Percentiles rank a stretch among this genome's conserved stretches.
These are phyloP conservation scores for Termitomyces heimii DNA, from an alignment of 768 basidiomycete species.

Conservation along the genomic window DNA sequence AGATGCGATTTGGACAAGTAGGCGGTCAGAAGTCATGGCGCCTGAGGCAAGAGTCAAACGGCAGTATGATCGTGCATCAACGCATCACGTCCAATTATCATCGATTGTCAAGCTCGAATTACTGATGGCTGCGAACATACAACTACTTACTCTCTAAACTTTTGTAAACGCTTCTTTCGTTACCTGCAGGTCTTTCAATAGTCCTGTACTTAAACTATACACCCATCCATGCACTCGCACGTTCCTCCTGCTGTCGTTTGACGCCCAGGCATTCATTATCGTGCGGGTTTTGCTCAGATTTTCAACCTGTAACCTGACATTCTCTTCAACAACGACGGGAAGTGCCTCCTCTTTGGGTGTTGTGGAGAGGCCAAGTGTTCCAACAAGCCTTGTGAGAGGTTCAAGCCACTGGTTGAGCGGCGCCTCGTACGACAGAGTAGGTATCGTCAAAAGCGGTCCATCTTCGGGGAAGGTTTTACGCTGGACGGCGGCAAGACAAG, in stretches of 20 bases:
- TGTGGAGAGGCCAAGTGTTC: constrained; percentile 36
- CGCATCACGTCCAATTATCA: not conserved
- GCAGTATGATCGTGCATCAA: not conserved
- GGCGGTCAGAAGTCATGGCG: constrained; percentile 19
- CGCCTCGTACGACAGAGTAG: constrained; percentile 29
- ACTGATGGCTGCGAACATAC: not conserved
- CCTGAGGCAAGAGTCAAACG: not conserved
- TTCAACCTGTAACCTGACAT: constrained; percentile 50
- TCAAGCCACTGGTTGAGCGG: constrained; percentile 58
- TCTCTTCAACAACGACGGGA: constrained; percentile 48
- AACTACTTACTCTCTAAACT: not conserved
- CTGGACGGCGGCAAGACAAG: constrained; percentile 43
- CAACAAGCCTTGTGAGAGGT: constrained; percentile 54
- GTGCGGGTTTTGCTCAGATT: constrained; percentile 41
- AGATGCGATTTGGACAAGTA: constrained; percentile 76
- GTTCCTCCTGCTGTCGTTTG: constrained; percentile 34
- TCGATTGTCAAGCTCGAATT: not conserved
- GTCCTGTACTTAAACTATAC: constrained; percentile 56
- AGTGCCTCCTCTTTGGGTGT: constrained; percentile 31
- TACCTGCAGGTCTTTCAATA: constrained; percentile 50
- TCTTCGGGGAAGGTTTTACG: constrained; percentile 23
- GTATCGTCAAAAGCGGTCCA: constrained; percentile 26
- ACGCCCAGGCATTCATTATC: constrained; percentile 42
- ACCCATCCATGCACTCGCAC: constrained; percentile 70
- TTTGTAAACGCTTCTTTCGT: constrained; percentile 28